Conservation (phyloP, 2,329 filamentous ascomycete genomes). For the Neofusicoccum sp. region DNA sequence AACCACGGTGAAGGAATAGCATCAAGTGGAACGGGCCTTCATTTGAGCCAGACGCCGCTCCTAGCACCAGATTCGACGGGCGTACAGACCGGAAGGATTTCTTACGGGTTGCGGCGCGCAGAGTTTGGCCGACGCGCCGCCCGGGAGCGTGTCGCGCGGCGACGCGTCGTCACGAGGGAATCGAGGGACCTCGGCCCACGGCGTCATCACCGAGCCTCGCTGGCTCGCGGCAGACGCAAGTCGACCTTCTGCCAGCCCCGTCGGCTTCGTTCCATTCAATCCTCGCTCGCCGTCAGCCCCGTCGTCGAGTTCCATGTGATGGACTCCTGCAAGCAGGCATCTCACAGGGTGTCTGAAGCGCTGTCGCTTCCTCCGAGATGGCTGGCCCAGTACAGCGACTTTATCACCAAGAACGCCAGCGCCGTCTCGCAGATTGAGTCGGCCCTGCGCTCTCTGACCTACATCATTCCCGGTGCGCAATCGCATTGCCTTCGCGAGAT, state of each 20-base stretch:
- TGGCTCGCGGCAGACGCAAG: not conserved
- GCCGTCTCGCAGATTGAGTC: constrained; percentile 95
- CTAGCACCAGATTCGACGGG: not conserved
- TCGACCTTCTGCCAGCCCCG: not conserved
- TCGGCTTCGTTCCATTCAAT: not conserved
- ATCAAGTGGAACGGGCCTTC: not conserved
- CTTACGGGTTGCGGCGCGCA: not conserved
- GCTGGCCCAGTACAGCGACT: constrained; percentile 75
- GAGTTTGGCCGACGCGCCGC: not conserved
- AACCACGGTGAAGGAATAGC: no score
- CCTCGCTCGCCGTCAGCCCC: not conserved
- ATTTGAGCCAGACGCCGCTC: not conserved
- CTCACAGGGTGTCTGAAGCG: constrained; percentile 43
- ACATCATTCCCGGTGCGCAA: constrained; percentile 80
- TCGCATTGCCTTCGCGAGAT: not conserved
- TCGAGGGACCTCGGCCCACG: constrained; percentile 14
- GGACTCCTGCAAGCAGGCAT: constrained; percentile 39
- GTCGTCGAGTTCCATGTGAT: constrained; percentile 12
- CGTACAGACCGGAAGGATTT: not conserved
- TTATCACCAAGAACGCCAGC: constrained; percentile 91
- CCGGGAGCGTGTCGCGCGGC: not conserved
- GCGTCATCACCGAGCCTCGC: constrained; percentile 7
- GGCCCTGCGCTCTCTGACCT: constrained; percentile 85
- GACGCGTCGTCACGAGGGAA: constrained; percentile 6
- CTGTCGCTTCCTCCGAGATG: constrained; percentile 63